Evolutionary conservation across 1,284 basidiomycete genomes (phyloP).

Genomic region (Papiliotrema nemorosa): DNA sequence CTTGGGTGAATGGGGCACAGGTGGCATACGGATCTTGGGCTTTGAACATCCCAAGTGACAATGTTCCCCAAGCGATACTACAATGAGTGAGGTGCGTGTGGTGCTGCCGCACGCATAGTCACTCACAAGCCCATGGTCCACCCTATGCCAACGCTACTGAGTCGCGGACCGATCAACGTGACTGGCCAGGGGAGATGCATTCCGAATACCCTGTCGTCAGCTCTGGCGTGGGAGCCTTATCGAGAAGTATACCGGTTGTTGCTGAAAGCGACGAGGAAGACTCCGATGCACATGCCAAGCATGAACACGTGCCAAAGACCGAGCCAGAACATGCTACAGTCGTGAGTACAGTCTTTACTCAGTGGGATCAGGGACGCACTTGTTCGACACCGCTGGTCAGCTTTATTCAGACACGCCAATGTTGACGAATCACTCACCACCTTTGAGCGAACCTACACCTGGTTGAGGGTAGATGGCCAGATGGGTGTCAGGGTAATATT

Average conservation of each 20-base stretch:
- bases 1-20: no score
- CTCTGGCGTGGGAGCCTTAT: conserved; percentile 1
- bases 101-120: background rate
- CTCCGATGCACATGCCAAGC: conserved; percentile 24
- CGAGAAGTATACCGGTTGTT: conserved; percentile 36
- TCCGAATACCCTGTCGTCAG: conserved; percentile 20
- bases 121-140: conserved; percentile 34
- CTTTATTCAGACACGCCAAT: background rate
- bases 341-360: background rate
- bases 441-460: conserved; percentile 3
- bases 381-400: background rate
- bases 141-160: conserved; percentile 30
- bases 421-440: conserved; percentile 10
- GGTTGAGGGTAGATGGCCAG: conserved; percentile 16
- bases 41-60: conserved; percentile 26
- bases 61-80: conserved; percentile 23
- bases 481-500: conserved; percentile 24
- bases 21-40: background rate
- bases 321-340: conserved; percentile 20
- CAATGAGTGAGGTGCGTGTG: background rate
- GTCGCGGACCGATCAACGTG: conserved; percentile 30
- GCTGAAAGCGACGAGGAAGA: conserved; percentile 24
- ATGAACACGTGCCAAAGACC: conserved; percentile 26
- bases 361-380: background rate
- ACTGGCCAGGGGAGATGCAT: conserved; percentile 30